Conservation (phyloP, 2,329 filamentous ascomycete species). For the Incumbomyces lentus region DNA sequence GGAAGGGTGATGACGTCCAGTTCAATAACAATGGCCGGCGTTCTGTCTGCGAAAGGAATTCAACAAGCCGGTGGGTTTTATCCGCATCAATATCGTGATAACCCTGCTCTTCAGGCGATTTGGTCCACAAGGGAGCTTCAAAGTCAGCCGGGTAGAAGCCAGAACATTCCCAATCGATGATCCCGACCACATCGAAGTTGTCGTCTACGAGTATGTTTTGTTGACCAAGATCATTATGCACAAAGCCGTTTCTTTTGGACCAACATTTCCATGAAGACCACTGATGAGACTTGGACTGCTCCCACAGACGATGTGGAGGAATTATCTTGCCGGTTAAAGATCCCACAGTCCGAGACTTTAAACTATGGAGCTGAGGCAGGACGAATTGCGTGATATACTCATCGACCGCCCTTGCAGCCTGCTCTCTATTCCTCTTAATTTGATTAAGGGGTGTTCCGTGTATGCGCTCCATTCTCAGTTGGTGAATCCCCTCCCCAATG, state of each 20-base stretch:
- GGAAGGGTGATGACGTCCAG: too few species aligned
- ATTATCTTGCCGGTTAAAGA: background rate
- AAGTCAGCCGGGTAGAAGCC: conserved; percentile 26
- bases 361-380: conserved; percentile 2
- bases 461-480: conserved; percentile 6
- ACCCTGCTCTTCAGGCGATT: too few species aligned
- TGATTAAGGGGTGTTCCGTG: conserved; percentile 5
- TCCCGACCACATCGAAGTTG: conserved; percentile 19
- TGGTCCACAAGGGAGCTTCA: conserved; percentile 19
- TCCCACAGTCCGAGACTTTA: conserved; percentile 5
- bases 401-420: conserved; percentile 2
- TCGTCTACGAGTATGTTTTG: conserved; percentile 5
- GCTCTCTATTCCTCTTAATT: conserved; percentile 4
- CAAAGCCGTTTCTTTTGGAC: conserved; percentile 5
- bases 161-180: conserved; percentile 26
- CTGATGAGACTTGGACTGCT: too few species aligned
- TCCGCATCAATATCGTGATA: too few species aligned
- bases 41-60: too few species aligned
- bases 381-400: conserved; percentile 7
- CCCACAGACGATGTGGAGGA: too few species aligned
- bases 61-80: too few species aligned
- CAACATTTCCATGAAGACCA: conserved; percentile 1
- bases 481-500: background rate
- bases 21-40: too few species aligned
- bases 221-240: conserved; percentile 6